Conservation (phyloP, 2,329 filamentous ascomycete species). For the Dichotomopilus funicola region DNA sequence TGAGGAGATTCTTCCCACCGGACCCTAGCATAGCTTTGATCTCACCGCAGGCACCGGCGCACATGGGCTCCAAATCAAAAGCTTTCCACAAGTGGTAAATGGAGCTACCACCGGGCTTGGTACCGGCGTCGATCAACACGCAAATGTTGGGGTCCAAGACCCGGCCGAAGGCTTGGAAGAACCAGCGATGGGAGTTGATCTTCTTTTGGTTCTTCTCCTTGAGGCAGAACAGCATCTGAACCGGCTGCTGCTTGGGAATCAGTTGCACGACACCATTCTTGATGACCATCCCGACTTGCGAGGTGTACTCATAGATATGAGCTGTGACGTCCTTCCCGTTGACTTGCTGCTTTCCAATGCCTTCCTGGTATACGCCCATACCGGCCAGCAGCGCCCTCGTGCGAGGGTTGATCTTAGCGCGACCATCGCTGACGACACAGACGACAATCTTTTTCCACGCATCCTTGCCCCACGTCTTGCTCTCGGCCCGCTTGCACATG, state of each 20-base stretch:
- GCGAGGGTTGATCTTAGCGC: constrained; percentile 90
- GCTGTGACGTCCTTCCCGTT: constrained; percentile 94
- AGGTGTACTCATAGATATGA: constrained; percentile 95
- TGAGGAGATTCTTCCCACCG: constrained; percentile 79
- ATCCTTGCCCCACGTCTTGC: constrained; percentile 96
- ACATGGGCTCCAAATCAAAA: constrained; percentile 96
- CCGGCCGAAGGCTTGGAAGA: constrained; percentile 92
- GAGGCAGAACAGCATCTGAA: constrained; percentile 95
- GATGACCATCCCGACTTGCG: constrained; percentile 77
- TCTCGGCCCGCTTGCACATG: constrained; percentile 89
- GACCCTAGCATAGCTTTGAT: constrained; percentile 96
- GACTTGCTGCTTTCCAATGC: constrained; percentile 96
- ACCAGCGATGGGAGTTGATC: constrained; percentile 99
- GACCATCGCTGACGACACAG: constrained; percentile 92
- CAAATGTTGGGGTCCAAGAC: constrained; percentile 95
- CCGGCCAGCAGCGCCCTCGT: constrained; percentile 85
- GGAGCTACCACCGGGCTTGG: constrained; percentile 85
- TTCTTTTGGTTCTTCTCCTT: constrained; percentile 99
- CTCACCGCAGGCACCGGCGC: constrained; percentile 92
- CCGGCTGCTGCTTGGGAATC: constrained; percentile 78
- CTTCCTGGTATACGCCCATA: constrained; percentile 96
- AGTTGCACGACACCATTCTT: constrained; percentile 85
- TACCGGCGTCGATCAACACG: constrained; percentile 92
- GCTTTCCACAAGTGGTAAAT: constrained; percentile 99
- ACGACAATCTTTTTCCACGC: constrained; percentile 99